Base-by-base conservation (phyloP, 2,329 filamentous ascomycete genomes). In the Pseudogymnoascus sp. region DNA sequence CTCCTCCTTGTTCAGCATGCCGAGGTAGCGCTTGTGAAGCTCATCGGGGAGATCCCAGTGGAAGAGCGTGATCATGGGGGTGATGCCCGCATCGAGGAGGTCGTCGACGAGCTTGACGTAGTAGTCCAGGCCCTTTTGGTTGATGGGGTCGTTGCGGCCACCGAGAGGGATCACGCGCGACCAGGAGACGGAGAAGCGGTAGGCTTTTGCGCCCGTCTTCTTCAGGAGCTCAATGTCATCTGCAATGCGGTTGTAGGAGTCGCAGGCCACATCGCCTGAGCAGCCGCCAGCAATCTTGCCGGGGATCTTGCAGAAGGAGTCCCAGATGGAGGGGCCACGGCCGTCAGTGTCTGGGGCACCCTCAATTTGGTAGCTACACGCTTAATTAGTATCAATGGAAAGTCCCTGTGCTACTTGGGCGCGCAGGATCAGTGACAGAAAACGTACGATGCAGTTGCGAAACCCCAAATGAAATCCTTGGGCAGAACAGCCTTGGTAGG, bases 1-100 rank as follows among this genome's bases (percentile, higher is more conserved):
- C 77, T 96, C 91, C 47, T 86, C 80, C 73, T 89, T 87, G 80
- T 92, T 91, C 69, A 95, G 78, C 63, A 92, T 82, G 19, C 91
- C 91, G 26, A 89, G 88, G 74, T 96, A 96, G 65, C 90, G 86
- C 79, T 88, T 85, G 71, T 96, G 84, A 19, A 96, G 80, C 65
- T 79, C 87, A 69, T 91, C 86, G 2, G 91, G 91, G 8, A 95
- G 81, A 77, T 96, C 91, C 91, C 91, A 96, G 77, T 96, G 91
- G 76, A 89, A 90, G 15, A 96, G 80, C 3, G 91, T 96, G 71
- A 96, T 84, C 74, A 95, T 86, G 1, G 91, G 91, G 21, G 81
- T 84, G 71, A 96, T 95, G 65, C 87, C 89, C 5, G 87, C 89
- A 4, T 82, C 89, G 50, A 89, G 80, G 60, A 96, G 81, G 71